These are phyloP conservation scores for Chrysanthemum seticuspe DNA, from an alignment of 129 eudicot genomes.

Conservation along the genomic window DNA sequence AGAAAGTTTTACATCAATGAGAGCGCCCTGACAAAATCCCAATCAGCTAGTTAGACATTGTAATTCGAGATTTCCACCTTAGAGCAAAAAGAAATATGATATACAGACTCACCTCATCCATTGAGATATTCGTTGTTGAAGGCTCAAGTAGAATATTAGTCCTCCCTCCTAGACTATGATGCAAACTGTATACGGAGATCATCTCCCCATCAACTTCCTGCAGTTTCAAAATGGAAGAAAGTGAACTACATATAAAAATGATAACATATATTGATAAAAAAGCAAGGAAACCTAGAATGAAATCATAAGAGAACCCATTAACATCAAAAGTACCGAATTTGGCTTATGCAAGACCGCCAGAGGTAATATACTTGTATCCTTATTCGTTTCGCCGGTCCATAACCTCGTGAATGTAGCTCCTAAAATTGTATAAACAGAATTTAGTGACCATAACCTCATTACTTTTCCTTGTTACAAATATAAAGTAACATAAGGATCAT, in stretches of 20 bases:
- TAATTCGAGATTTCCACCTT: background rate
- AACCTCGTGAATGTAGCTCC: conserved; percentile 55
- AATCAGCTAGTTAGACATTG: conserved; percentile 11
- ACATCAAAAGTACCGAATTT: conserved; percentile 46
- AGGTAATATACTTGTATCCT: conserved; percentile 45
- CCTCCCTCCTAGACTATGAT: conserved; percentile 54
- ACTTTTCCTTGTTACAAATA: background rate
- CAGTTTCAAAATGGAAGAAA: conserved; percentile 11
- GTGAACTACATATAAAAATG: conserved; percentile 1
- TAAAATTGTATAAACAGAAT: conserved; percentile 34
- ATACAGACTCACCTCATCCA: conserved; percentile 56
- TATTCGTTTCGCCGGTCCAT: conserved; percentile 71
- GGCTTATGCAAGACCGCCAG: conserved; percentile 57
- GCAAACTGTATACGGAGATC: conserved; percentile 52
- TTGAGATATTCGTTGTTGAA: conserved; percentile 42
- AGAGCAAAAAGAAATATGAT: conserved; percentile 13
- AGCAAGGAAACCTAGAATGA: background rate
- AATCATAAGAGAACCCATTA: background rate
- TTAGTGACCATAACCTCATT: background rate
- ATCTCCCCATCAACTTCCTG: conserved; percentile 52
- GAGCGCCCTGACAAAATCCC: conserved; percentile 48
- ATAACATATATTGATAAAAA: conserved; percentile 5
- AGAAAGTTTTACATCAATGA: conserved; percentile 66
- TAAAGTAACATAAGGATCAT: conserved; percentile 3
- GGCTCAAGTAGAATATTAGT: conserved; percentile 48